These are phyloP conservation scores for Artomyces pyxidatus DNA, from an alignment of 768 basidiomycete genomes.

Conservation along the genomic window DNA sequence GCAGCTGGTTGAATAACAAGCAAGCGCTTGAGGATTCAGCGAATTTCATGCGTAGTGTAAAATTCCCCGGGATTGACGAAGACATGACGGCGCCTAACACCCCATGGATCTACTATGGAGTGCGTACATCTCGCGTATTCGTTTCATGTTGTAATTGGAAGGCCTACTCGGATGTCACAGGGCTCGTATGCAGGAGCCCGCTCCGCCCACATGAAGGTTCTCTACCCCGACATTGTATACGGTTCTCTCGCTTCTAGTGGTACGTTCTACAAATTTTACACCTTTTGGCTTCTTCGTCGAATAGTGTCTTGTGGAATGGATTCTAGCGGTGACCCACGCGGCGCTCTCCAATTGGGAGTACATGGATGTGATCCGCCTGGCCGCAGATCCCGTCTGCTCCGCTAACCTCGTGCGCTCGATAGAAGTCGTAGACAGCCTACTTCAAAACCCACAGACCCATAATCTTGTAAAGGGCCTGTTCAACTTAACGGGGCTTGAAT, in stretches of 20 bases:
- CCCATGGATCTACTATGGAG: slow-evolving; percentile 93
- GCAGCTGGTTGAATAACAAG: slow-evolving; percentile 81
- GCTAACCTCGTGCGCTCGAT: slow-evolving; percentile 52
- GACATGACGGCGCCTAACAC: slow-evolving; percentile 64
- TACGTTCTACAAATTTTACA: slow-evolving; percentile 20
- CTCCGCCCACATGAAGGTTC: slow-evolving; percentile 82
- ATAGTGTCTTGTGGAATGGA: background rate
- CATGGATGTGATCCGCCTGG: slow-evolving; percentile 71
- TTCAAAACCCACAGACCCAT: slow-evolving; percentile 40
- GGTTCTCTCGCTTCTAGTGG: slow-evolving; percentile 89
- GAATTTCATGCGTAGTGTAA: slow-evolving; percentile 78
- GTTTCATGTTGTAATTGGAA: no score
- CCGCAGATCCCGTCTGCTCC: slow-evolving; percentile 57
- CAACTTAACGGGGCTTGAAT: slow-evolving; percentile 56
- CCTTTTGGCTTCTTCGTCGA: background rate
- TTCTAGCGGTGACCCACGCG: slow-evolving; percentile 76
- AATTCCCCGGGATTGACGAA: slow-evolving; percentile 62
- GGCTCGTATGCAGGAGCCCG: slow-evolving; percentile 92
- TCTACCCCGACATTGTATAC: slow-evolving; percentile 82
- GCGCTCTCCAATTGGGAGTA: slow-evolving; percentile 80
- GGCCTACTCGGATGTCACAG: no score
- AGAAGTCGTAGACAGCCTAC: slow-evolving; percentile 51
- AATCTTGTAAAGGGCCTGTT: slow-evolving; percentile 64
- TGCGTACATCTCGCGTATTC: slow-evolving; percentile 36
- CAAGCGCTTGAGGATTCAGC: slow-evolving; percentile 90